Conservation (phyloP, 306 rosid genomes). For the Neltuma alba region DNA sequence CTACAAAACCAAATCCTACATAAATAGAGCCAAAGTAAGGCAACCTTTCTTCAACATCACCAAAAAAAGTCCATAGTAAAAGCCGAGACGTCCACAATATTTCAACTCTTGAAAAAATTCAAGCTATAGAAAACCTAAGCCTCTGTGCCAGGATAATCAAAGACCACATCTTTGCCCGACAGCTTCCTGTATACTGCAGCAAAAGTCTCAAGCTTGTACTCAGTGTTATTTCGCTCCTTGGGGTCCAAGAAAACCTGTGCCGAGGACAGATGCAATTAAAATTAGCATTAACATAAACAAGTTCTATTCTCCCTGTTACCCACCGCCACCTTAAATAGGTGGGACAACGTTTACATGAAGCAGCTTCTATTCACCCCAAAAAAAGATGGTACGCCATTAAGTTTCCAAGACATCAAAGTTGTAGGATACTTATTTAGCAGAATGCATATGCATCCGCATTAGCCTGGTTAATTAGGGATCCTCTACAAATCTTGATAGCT, state of each 20-base stretch:
- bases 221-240: conserved; percentile 83
- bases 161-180: conserved; percentile 87
- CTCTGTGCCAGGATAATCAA: conserved; percentile 75
- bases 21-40: background rate
- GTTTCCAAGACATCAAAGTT: background rate
- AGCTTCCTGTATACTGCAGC: conserved; percentile 88
- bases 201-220: conserved; percentile 89
- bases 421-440: background rate
- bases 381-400: background rate
- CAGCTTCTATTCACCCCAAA: background rate
- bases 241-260: conserved; percentile 86
- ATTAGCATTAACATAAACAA: background rate
- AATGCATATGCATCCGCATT: background rate
- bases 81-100: conserved; percentile 28
- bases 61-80: conserved; percentile 32
- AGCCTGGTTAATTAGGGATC: background rate
- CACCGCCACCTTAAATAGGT: background rate
- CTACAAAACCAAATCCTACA: conserved; percentile 15
- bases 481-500: background rate
- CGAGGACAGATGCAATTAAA: background rate
- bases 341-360: background rate
- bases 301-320: background rate
- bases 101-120: conserved; percentile 14
- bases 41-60: background rate
- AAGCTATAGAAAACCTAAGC: conserved; percentile 42